These are phyloP conservation scores for Phlyctochytrium arcticum DNA, from an alignment of 192 early-diverging fungal genomes.

Conservation along the genomic window DNA sequence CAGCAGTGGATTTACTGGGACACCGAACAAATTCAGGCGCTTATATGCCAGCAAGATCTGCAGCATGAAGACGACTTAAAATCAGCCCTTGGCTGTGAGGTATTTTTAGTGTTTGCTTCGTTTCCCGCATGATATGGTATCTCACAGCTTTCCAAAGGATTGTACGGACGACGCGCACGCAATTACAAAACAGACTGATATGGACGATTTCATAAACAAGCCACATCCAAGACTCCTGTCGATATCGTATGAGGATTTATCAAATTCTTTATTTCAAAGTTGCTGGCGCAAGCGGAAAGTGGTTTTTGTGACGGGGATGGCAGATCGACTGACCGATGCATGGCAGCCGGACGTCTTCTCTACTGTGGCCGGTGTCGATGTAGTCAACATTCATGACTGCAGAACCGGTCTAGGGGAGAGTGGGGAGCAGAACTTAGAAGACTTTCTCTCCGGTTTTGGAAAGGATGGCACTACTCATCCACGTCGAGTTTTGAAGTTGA, in stretches of 20 bases:
- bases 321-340: constrained; percentile 8
- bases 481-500: not conserved
- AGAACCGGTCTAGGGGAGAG: not conserved
- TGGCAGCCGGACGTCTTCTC: constrained; percentile 35
- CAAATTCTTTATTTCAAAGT: constrained; percentile 17
- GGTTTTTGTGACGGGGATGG: constrained; percentile 24
- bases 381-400: constrained; percentile 53
- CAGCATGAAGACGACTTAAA: too few relatives aligned
- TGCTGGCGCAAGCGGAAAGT: constrained; percentile 26
- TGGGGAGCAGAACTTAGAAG: constrained; percentile 30
- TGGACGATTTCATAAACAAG: not conserved
- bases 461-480: constrained; percentile 16
- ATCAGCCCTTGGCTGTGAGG: too few relatives aligned
- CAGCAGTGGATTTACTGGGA: not conserved
- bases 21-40: too few relatives aligned
- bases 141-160: too few relatives aligned
- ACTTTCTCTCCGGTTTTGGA: constrained; percentile 52
- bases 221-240: constrained; percentile 11
- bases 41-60: too few relatives aligned
- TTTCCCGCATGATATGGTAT: too few relatives aligned
- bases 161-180: not conserved
- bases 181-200: too few relatives aligned
- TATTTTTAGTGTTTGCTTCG: too few relatives aligned
- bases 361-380: constrained; percentile 37
- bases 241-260: constrained; percentile 1